Percentiles rank a stretch among this genome's conserved stretches.
These are phyloP conservation scores for Gracilaria domingensis DNA, from an alignment of 23 red algal genomes.

Conservation along the genomic window DNA sequence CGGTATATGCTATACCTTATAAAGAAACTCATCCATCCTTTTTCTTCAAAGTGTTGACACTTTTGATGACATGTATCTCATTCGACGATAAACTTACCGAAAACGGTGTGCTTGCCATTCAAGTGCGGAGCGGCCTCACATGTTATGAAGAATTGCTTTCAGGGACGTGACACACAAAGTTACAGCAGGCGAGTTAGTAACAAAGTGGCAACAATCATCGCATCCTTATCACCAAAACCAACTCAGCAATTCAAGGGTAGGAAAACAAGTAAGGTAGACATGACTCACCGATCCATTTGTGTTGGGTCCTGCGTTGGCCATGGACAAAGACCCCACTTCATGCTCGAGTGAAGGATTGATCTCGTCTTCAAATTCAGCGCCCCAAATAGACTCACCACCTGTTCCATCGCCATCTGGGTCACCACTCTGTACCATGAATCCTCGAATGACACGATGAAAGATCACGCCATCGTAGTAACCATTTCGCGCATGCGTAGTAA, in stretches of 20 bases:
- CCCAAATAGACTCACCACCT: constrained; percentile 87
- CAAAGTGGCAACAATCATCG: neutral
- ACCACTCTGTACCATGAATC: constrained; percentile 85
- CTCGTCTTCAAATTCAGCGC: constrained; percentile 82
- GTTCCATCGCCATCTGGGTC: constrained; percentile 83
- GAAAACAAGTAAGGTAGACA: constrained; percentile 1
- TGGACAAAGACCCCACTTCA: constrained; percentile 63
- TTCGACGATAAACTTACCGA: constrained; percentile 48
- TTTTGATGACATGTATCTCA: neutral
- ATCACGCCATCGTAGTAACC: constrained; percentile 76
- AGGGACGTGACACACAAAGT: neutral
- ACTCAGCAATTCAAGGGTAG: neutral
- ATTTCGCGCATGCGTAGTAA: constrained; percentile 70
- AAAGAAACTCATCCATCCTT: constrained; percentile 13
- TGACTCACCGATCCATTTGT: constrained; percentile 93
- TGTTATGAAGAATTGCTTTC: constrained; percentile 81
- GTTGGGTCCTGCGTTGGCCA: constrained; percentile 94
- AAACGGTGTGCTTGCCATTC: constrained; percentile 85
- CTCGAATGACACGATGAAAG: constrained; percentile 84
- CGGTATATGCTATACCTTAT: neutral
- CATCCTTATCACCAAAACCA: neutral
- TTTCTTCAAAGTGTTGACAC: too few relatives aligned
- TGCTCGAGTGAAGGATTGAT: constrained; percentile 66
- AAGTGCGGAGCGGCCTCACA: constrained; percentile 56
- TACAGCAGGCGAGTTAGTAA: neutral